Evolutionary conservation across 257 asterid genomes (phyloP).

Genomic region (Fraxinus excelsior): DNA sequence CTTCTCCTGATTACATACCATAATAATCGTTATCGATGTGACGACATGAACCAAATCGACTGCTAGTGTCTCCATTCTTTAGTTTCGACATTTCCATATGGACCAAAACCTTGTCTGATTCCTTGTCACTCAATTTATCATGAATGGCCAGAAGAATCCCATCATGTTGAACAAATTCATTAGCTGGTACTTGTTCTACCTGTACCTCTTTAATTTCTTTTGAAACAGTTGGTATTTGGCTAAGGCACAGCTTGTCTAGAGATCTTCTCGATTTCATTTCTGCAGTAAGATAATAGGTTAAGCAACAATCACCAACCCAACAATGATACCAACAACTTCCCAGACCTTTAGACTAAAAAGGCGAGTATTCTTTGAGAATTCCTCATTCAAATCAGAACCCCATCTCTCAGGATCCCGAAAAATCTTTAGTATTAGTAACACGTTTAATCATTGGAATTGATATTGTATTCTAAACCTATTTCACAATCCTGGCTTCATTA

Average conservation of each 20-base stretch:
- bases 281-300: conserved; percentile 49
- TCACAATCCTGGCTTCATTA: background rate
- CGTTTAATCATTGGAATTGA: background rate
- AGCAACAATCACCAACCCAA: conserved; percentile 44
- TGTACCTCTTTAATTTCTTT: conserved; percentile 58
- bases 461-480: background rate
- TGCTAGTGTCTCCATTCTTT: conserved; percentile 35
- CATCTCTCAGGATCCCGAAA: conserved; percentile 35
- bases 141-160: conserved; percentile 49
- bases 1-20: conserved; percentile 33
- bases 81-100: conserved; percentile 43
- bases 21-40: conserved; percentile 40
- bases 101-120: conserved; percentile 45
- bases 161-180: conserved; percentile 39
- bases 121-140: conserved; percentile 44
- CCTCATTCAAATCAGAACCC: conserved; percentile 47
- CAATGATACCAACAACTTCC: conserved; percentile 53
- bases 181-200: conserved; percentile 48
- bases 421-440: conserved; percentile 22
- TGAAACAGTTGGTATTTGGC: conserved; percentile 48
- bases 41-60: conserved; percentile 47
- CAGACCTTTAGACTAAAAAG: conserved; percentile 53
- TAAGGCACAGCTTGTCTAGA: conserved; percentile 34
- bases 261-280: conserved; percentile 45
- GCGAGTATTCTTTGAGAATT: conserved; percentile 36